Evolutionary conservation across 352 stramenopile species (phyloP).

Genomic region (Globisporangium splendens): DNA sequence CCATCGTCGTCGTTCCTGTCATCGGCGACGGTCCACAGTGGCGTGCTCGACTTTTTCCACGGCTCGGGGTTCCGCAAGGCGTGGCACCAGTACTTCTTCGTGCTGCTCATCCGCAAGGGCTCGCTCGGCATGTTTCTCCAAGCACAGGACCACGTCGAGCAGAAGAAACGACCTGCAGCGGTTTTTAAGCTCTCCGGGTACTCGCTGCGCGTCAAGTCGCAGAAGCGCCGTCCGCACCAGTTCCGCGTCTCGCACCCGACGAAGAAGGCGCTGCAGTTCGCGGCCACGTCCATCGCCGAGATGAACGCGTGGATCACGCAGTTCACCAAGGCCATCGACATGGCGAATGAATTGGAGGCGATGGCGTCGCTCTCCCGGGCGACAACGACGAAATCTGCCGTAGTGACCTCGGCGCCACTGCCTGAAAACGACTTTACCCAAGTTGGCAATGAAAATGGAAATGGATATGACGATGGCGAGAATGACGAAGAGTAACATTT

Average conservation of each 20-base stretch:
- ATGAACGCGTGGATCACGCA: constrained; percentile 68
- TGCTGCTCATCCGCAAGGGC: constrained; percentile 67
- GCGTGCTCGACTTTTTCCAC: constrained; percentile 49
- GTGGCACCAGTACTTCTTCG: constrained; percentile 65
- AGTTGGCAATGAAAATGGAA: background rate
- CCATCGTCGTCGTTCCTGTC: constrained; percentile 9
- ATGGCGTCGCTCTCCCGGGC: too few species aligned
- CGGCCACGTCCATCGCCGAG: constrained; percentile 50
- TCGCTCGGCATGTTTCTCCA: constrained; percentile 66
- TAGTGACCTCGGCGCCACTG: background rate
- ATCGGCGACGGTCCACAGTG: constrained; percentile 40
- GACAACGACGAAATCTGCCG: constrained; percentile 1
- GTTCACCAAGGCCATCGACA: constrained; percentile 59
- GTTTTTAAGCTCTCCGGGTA: constrained; percentile 75
- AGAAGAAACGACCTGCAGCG: constrained; percentile 40
- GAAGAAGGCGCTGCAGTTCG: constrained; percentile 62
- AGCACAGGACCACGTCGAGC: constrained; percentile 35
- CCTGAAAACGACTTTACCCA: constrained; percentile 14
- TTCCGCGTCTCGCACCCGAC: constrained; percentile 50
- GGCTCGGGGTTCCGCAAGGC: constrained; percentile 58
- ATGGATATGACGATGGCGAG: background rate
- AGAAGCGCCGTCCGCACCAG: constrained; percentile 63
- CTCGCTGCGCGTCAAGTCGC: constrained; percentile 56
- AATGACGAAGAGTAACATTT: background rate
- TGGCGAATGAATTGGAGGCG: constrained; percentile 47